Percentiles rank a stretch among this genome's conserved stretches.
These are phyloP conservation scores for Talaromyces sp. DNA, from an alignment of 2,329 filamentous ascomycete species.

Conservation along the genomic window DNA sequence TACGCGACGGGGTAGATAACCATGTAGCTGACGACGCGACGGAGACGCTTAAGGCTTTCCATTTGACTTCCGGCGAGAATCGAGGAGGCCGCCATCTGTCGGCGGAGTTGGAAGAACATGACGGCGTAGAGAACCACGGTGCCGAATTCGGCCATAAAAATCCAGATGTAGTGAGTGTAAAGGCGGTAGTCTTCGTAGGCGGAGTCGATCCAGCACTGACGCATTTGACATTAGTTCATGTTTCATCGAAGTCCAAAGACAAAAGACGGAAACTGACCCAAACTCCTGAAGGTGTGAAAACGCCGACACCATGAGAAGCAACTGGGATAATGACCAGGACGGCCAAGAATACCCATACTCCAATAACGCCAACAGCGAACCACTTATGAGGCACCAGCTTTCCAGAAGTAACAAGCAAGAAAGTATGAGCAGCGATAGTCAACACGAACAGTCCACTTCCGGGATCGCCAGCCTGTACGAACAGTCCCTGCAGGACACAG, in stretches of 20 bases:
- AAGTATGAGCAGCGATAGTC: slow-evolving; percentile 54
- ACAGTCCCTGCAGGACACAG: slow-evolving; percentile 51
- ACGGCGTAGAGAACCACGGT: slow-evolving; percentile 49
- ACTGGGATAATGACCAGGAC: slow-evolving; percentile 48
- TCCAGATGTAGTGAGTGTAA: slow-evolving; percentile 53
- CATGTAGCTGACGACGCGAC: slow-evolving; percentile 47
- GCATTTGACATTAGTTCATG: background rate
- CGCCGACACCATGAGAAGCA: slow-evolving; percentile 37
- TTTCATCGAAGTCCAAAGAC: background rate
- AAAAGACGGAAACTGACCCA: slow-evolving; percentile 42
- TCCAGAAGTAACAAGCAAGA: slow-evolving; percentile 47
- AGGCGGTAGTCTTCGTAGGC: slow-evolving; percentile 45
- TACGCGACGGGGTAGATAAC: slow-evolving; percentile 52
- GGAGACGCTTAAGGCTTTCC: slow-evolving; percentile 38
- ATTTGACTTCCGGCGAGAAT: slow-evolving; percentile 30
- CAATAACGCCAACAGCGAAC: slow-evolving; percentile 44
- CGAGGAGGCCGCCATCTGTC: slow-evolving; percentile 39
- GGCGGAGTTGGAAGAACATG: slow-evolving; percentile 49
- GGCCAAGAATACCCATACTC: slow-evolving; percentile 46
- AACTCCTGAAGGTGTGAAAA: slow-evolving; percentile 49
- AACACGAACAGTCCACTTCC: slow-evolving; percentile 53
- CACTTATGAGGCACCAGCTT: slow-evolving; percentile 44
- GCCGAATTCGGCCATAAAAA: slow-evolving; percentile 52
- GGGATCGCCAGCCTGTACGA: slow-evolving; percentile 52
- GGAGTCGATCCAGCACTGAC: slow-evolving; percentile 50